Evolutionary conservation across 2,329 filamentous ascomycete genomes (phyloP).

Genomic region (Raffaelea arxii): DNA sequence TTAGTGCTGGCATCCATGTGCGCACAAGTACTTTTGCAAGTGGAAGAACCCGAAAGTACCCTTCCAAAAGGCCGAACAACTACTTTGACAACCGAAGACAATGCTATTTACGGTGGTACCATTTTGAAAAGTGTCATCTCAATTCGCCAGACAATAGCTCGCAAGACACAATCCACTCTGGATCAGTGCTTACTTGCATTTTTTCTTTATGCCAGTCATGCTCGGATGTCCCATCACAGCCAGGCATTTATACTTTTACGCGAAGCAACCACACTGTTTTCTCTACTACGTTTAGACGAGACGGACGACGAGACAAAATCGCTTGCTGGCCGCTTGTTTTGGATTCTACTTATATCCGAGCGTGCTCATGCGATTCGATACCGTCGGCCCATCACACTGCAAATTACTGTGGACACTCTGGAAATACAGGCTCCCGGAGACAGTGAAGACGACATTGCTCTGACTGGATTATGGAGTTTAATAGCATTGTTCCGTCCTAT

Average conservation of each 20-base stretch:
- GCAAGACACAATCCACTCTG: conserved; percentile 28
- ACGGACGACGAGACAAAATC: conserved; percentile 15
- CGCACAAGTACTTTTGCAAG: not conserved
- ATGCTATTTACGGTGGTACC: no score
- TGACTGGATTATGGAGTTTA: conserved; percentile 18
- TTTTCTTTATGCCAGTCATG: conserved; percentile 35
- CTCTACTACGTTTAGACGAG: conserved; percentile 8
- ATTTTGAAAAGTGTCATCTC: no score
- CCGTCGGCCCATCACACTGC: conserved; percentile 31
- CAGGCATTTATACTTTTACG: conserved; percentile 32
- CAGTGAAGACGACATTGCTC: not conserved
- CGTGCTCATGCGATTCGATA: conserved; percentile 35
- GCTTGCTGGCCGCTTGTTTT: conserved; percentile 29
- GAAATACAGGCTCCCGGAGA: not conserved
- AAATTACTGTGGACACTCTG: conserved; percentile 21
- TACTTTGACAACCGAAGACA: no score
- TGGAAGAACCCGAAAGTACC: no score
- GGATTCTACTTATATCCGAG: conserved; percentile 34
- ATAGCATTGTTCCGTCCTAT: conserved; percentile 30
- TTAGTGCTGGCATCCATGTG: not conserved
- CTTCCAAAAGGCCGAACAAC: no score
- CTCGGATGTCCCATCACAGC: conserved; percentile 30
- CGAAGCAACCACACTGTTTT: conserved; percentile 30
- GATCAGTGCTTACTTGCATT: conserved; percentile 31
- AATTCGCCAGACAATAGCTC: conserved; percentile 19